Percentiles rank a stretch among this genome's conserved stretches.
Conservation (phyloP, 768 basidiomycete genomes). For the Lanmaoa rubissima region DNA sequence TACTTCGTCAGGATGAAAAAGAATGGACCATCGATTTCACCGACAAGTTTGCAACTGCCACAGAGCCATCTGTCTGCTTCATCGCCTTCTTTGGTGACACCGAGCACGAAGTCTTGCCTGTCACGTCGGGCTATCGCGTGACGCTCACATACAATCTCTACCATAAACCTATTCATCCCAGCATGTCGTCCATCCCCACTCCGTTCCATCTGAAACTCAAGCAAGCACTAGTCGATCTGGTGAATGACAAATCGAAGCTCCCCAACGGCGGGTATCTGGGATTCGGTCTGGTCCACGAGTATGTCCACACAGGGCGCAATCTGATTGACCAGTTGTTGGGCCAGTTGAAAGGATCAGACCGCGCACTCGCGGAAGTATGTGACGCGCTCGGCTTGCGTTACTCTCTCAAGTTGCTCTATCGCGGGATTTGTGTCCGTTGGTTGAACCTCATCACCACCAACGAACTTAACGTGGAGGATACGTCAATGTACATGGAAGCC, state of each 20-base stretch:
- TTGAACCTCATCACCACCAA: not conserved
- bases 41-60: not conserved
- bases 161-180: not conserved
- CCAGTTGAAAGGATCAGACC: conserved; percentile 17
- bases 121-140: conserved; percentile 42
- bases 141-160: conserved; percentile 45
- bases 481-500: not conserved
- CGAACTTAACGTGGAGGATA: not conserved
- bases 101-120: conserved; percentile 45
- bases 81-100: conserved; percentile 44
- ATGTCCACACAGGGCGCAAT: not conserved
- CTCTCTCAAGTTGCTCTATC: conserved; percentile 1
- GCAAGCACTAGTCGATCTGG: not conserved
- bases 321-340: not conserved
- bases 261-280: conserved; percentile 8
- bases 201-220: not conserved
- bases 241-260: conserved; percentile 7
- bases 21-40: conserved; percentile 7
- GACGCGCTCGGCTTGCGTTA: conserved; percentile 4
- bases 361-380: conserved; percentile 6
- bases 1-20: conserved; percentile 3
- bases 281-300: conserved; percentile 14
- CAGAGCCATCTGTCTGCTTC: conserved; percentile 31
- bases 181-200: not conserved
- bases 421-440: fast-evolving